A percentile compares a stretch with the other conserved stretches of the same genome.
These are phyloP conservation scores for Dictyophora rubrovolvata DNA, from an alignment of 768 basidiomycete genomes.

Conservation along the genomic window DNA sequence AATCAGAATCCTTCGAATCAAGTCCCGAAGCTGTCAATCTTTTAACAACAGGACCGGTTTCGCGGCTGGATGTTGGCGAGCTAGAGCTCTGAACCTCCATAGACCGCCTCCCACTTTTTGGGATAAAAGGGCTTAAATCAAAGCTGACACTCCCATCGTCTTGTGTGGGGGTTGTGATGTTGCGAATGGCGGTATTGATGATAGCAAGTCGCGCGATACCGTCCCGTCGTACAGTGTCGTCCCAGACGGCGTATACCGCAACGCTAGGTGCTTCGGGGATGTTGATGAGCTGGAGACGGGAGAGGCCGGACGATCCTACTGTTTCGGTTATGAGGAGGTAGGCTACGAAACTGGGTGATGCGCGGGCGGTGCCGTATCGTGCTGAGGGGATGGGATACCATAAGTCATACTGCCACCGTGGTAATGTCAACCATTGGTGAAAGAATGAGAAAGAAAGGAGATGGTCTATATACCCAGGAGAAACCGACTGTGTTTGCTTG, in stretches of 20 bases:
- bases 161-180: slow-evolving; percentile 13
- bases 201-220: slow-evolving; percentile 18
- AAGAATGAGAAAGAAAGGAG: not conserved
- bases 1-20: slow-evolving; percentile 19
- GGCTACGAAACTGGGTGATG: slow-evolving; percentile 23
- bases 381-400: slow-evolving; percentile 21
- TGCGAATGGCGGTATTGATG: slow-evolving; percentile 20
- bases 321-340: slow-evolving; percentile 25
- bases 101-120: not conserved
- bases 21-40: slow-evolving; percentile 22
- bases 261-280: slow-evolving; percentile 14
- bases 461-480: slow-evolving; percentile 13
- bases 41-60: slow-evolving; percentile 14
- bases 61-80: no score
- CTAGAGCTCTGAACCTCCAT: not conserved
- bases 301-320: slow-evolving; percentile 17
- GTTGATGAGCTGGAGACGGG: slow-evolving; percentile 17
- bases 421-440: not conserved
- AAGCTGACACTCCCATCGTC: slow-evolving; percentile 10
- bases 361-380: slow-evolving; percentile 19
- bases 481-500: slow-evolving; percentile 23
- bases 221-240: slow-evolving; percentile 10
- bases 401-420: slow-evolving; percentile 20
- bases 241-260: slow-evolving; percentile 25
- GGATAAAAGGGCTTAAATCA: slow-evolving; percentile 12